Percentiles rank a stretch among this genome's conserved stretches.
These are phyloP conservation scores for Trichoderma sp. DNA, from an alignment of 2,329 filamentous ascomycete species.

Conservation along the genomic window DNA sequence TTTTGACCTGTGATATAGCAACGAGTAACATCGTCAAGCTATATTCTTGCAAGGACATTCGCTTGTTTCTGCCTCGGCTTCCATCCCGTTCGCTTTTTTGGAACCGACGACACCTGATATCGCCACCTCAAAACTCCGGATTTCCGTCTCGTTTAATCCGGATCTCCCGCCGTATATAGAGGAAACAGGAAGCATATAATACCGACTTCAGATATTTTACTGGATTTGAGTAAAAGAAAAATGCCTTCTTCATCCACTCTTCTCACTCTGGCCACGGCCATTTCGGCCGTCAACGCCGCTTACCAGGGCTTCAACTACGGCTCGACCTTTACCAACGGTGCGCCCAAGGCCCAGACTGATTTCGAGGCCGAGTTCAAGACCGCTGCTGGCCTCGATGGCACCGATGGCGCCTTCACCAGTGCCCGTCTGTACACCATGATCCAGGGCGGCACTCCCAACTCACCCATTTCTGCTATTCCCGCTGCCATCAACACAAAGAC, in stretches of 20 bases:
- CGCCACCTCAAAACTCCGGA: conserved; percentile 1
- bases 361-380: conserved; percentile 69
- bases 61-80: conserved; percentile 5
- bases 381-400: conserved; percentile 62
- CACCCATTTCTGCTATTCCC: conserved; percentile 69
- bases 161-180: conserved; percentile 6
- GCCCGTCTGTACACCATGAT: conserved; percentile 76
- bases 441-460: conserved; percentile 63
- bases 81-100: background rate
- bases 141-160: background rate
- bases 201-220: background rate
- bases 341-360: conserved; percentile 59
- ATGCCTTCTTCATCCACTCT: conserved; percentile 37
- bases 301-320: conserved; percentile 74
- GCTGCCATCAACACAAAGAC: conserved; percentile 81
- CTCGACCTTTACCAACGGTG: conserved; percentile 57
- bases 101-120: background rate
- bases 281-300: conserved; percentile 38
- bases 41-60: background rate
- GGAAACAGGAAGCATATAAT: background rate
- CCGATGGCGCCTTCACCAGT: conserved; percentile 61
- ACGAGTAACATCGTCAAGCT: background rate
- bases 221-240: conserved; percentile 9
- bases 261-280: conserved; percentile 36
- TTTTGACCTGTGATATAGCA: conserved; percentile 5